Evolutionary conservation across 352 stramenopile species (phyloP), one percentile per base, ranked within the genome.

Genomic region (Blastocystis sp.): DNA sequence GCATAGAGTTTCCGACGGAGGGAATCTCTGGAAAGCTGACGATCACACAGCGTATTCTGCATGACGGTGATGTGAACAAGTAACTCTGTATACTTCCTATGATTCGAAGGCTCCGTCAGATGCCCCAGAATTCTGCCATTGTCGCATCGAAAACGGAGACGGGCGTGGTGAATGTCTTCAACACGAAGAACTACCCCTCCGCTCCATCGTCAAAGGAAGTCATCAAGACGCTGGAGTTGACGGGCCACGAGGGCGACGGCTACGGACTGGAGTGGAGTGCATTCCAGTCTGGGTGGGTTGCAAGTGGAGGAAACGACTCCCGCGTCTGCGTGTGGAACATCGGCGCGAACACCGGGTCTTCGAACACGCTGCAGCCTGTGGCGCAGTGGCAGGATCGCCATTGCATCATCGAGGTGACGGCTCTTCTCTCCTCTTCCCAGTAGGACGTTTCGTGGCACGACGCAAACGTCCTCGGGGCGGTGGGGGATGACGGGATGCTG

Each of bases 211-310:
- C 62, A 14, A 21, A 81, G 42, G 3, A 63, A 43, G 65, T 63
- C 45, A 3, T 42, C 24, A 43, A n/a, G 11, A 64, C 70, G 3
- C 0, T 81, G 45, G 11, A 43, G 21, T 28, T 63, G 6, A 63
- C 54, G 9, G 40, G 70, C 59, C 70, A 64, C 24, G 28, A 62
- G 1, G 28, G 10, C 28, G 40, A 57, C 19, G 43, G 40, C 14
- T 99, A 99, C 90, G 96, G 95, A 40, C 91, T 99, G 43, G 95
- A 92, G 84, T 99, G 97, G 97, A 96, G 95, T 90, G 93, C 94
- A 60, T 92, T 97, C 64, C 89, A 95, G 87, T 89, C 91, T 45
- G 91, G 92, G 59, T n/a, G 52, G 3, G 90, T 99, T 54, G 92
- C 98, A 66, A 98, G 93, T 89, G 96, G 95, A 38, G 96, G 94